Evolutionary conservation across 2,329 filamentous ascomycete genomes (phyloP).

Genomic region (Fusarium buxicola): DNA sequence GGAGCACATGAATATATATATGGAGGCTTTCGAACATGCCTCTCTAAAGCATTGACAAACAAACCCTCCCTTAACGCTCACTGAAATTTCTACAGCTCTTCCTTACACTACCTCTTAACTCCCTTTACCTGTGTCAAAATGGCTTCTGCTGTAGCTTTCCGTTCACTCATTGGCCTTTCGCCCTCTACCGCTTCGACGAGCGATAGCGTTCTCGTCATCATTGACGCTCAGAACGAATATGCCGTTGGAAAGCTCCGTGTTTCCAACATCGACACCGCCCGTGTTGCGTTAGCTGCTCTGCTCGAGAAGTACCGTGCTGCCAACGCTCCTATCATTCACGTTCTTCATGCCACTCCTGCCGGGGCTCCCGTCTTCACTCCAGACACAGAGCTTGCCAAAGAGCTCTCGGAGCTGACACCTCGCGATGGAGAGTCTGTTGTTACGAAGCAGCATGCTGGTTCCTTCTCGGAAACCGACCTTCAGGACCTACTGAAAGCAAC

Average conservation of each 20-base stretch:
- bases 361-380: conserved; percentile 76
- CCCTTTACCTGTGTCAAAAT: not conserved
- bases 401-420: conserved; percentile 69
- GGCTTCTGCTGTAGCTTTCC: conserved; percentile 48
- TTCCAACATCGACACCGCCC: conserved; percentile 62
- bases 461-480: conserved; percentile 71
- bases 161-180: conserved; percentile 64
- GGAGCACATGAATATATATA: too few relatives aligned
- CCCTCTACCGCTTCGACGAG: conserved; percentile 66
- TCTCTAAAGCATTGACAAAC: too few relatives aligned
- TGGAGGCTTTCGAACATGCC: too few relatives aligned
- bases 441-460: conserved; percentile 66
- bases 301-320: conserved; percentile 68
- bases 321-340: conserved; percentile 66
- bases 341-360: conserved; percentile 68
- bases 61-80: too few relatives aligned
- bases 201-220: conserved; percentile 73
- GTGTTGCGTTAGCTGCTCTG: conserved; percentile 66
- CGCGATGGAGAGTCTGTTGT: conserved; percentile 66
- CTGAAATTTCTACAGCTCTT: too few relatives aligned
- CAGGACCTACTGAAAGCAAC: conserved; percentile 60
- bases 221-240: conserved; percentile 79
- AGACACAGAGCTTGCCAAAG: conserved; percentile 66
- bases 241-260: conserved; percentile 67
- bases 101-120: too few relatives aligned